phyloP scores from a whole-genome alignment of 2,329 filamentous ascomycete genomes.

The Hirsutella thompsonii region DNA sequence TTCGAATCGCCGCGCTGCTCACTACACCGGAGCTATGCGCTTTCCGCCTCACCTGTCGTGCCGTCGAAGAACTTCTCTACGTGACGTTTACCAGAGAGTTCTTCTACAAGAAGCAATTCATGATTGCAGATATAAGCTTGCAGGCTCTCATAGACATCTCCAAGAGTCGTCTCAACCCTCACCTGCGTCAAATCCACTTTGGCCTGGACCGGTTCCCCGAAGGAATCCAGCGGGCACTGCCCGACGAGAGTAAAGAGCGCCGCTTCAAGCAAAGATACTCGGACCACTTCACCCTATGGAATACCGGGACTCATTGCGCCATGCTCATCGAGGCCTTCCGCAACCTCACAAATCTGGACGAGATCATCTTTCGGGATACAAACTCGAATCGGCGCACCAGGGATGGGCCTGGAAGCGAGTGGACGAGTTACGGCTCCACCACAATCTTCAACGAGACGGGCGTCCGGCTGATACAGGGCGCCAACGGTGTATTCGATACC shows the following conservation, averaged over 20 bases:
- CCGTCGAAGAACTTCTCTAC: slow-evolving; percentile 39
- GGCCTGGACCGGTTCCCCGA: slow-evolving; percentile 14
- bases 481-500: slow-evolving; percentile 3
- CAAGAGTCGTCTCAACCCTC: slow-evolving; percentile 25
- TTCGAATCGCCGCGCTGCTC: slow-evolving; percentile 39
- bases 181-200: slow-evolving; percentile 23
- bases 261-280: slow-evolving; percentile 9
- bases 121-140: slow-evolving; percentile 44
- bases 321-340: slow-evolving; percentile 44
- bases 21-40: slow-evolving; percentile 40
- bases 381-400: slow-evolving; percentile 33
- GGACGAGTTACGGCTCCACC: slow-evolving; percentile 41
- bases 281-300: slow-evolving; percentile 17
- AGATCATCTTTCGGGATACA: slow-evolving; percentile 47
- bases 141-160: slow-evolving; percentile 40
- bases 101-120: slow-evolving; percentile 54
- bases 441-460: slow-evolving; percentile 24
- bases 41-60: slow-evolving; percentile 41
- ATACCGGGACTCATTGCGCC: slow-evolving; percentile 32
- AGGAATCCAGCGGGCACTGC: slow-evolving; percentile 1
- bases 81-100: slow-evolving; percentile 46
- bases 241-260: slow-evolving; percentile 5
- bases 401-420: slow-evolving; percentile 27
- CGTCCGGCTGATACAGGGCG: slow-evolving; percentile 5
- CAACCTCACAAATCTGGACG: slow-evolving; percentile 39